Percentiles rank a stretch among this genome's conserved stretches.
Evolutionary conservation across 2,329 filamentous ascomycete genomes (phyloP).

Genomic region (Aspergillus sp.): DNA sequence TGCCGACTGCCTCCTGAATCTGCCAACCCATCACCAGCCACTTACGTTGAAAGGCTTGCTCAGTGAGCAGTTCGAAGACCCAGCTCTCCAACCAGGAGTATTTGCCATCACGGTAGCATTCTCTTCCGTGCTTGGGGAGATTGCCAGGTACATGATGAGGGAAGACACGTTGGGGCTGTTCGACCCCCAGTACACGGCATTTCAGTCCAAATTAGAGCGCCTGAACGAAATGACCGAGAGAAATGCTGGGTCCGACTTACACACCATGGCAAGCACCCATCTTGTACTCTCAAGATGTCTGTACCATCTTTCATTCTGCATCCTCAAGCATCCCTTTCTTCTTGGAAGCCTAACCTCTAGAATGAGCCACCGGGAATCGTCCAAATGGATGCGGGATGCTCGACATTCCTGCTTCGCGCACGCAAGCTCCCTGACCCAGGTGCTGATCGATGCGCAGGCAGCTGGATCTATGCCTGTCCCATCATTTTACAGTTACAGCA

Average conservation of each 20-base stretch:
- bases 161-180: neutral
- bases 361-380: neutral
- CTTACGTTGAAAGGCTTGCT: slow-evolving; percentile 12
- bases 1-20: slow-evolving; percentile 29
- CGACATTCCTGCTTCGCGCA: slow-evolving; percentile 4
- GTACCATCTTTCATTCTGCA: slow-evolving; percentile 22
- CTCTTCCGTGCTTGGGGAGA: slow-evolving; percentile 15
- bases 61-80: neutral
- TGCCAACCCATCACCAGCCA: slow-evolving; percentile 20
- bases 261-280: slow-evolving; percentile 13
- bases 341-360: slow-evolving; percentile 13
- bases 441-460: slow-evolving; percentile 21
- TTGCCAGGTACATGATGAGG: slow-evolving; percentile 20
- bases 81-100: slow-evolving; percentile 6
- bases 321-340: slow-evolving; percentile 22
- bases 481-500: slow-evolving; percentile 23
- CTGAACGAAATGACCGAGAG: too few relatives aligned
- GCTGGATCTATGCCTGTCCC: slow-evolving; percentile 21
- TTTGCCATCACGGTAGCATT: slow-evolving; percentile 19
- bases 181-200: too few relatives aligned
- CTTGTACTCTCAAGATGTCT: slow-evolving; percentile 20
- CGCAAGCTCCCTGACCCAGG: slow-evolving; percentile 17
- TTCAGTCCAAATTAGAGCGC: too few relatives aligned
- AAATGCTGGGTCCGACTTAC: neutral
- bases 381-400: neutral